phyloP scores from a whole-genome alignment of 306 rosid species.

The Carpinus viminea region DNA sequence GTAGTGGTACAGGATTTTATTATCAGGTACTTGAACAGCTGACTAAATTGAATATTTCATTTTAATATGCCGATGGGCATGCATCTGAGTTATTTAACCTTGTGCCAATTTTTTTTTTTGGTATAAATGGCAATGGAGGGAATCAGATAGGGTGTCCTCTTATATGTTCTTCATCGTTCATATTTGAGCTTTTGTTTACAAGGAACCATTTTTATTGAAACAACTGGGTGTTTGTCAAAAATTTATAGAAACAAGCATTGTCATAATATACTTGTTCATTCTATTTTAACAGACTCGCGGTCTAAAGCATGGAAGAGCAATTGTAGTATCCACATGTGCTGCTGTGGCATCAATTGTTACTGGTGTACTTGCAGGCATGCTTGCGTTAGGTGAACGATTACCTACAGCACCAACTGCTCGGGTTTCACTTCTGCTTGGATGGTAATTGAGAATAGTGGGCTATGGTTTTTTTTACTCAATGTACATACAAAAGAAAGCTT shows the following conservation, averaged over 20 bases:
- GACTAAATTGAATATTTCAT: conserved; percentile 11
- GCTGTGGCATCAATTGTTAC: conserved; percentile 97
- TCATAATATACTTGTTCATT: conserved; percentile 14
- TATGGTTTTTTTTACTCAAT: neutral
- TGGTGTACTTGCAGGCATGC: conserved; percentile 96
- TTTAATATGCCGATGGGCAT: neutral
- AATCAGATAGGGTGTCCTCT: neutral
- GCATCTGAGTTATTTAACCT: neutral
- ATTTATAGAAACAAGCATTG: conserved; percentile 14
- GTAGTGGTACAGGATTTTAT: conserved; percentile 85
- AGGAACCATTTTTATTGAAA: conserved; percentile 4
- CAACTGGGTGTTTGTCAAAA: conserved; percentile 10
- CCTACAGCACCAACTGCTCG: conserved; percentile 88
- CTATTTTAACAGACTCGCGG: conserved; percentile 72
- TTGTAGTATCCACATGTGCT: conserved; percentile 89
- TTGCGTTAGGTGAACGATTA: conserved; percentile 90
- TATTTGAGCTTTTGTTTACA: neutral
- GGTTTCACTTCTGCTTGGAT: conserved; percentile 77
- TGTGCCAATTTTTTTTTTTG: no score
- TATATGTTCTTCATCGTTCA: neutral
- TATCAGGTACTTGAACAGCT: conserved; percentile 64
- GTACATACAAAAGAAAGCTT: neutral
- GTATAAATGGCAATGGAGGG: neutral
- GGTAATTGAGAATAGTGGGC: conserved; percentile 51
- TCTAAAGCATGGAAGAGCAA: conserved; percentile 93